Percentiles rank a stretch among this genome's conserved stretches.
phyloP scores from a whole-genome alignment of 176 grass and related monocot genomes.

The Carex parvula region DNA sequence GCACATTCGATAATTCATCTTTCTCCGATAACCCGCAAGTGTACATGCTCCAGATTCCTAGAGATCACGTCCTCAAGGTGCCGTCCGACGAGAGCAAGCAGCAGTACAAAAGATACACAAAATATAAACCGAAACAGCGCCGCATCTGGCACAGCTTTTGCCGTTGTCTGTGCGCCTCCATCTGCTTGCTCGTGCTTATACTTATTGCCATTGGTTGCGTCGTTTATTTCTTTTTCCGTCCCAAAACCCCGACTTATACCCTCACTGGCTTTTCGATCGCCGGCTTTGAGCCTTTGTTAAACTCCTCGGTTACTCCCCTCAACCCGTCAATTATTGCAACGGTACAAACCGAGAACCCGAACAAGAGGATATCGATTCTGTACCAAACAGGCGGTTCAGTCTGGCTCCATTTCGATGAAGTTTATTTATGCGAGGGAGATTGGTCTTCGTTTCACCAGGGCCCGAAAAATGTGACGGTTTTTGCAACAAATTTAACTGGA shows the following conservation, averaged over 20 bases:
- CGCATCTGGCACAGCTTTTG: slow-evolving; percentile 20
- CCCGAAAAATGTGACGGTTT: slow-evolving; percentile 53
- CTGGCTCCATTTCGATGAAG: slow-evolving; percentile 33
- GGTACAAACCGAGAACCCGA: slow-evolving; percentile 60
- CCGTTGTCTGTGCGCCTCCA: slow-evolving; percentile 15
- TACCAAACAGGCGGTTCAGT: slow-evolving; percentile 56
- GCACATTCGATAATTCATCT: neutral
- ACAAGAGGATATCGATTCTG: slow-evolving; percentile 43
- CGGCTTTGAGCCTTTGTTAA: slow-evolving; percentile 29
- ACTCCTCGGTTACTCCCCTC: neutral
- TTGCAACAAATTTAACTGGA: slow-evolving; percentile 28
- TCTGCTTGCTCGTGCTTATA: slow-evolving; percentile 27
- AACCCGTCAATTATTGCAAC: slow-evolving; percentile 36
- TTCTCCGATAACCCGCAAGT: neutral
- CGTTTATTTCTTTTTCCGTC: slow-evolving; percentile 56
- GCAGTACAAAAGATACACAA: slow-evolving; percentile 2
- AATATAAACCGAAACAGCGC: neutral
- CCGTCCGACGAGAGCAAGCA: neutral
- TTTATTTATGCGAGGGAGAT: slow-evolving; percentile 34
- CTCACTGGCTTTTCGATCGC: slow-evolving; percentile 40
- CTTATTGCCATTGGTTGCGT: slow-evolving; percentile 13
- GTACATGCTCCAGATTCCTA: slow-evolving; percentile 6
- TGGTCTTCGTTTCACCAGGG: slow-evolving; percentile 69
- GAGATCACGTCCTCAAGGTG: slow-evolving; percentile 19
- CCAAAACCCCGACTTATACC: slow-evolving; percentile 55